Conservation (phyloP, 2,329 filamentous ascomycete genomes). For the Diplodia sapinea region DNA sequence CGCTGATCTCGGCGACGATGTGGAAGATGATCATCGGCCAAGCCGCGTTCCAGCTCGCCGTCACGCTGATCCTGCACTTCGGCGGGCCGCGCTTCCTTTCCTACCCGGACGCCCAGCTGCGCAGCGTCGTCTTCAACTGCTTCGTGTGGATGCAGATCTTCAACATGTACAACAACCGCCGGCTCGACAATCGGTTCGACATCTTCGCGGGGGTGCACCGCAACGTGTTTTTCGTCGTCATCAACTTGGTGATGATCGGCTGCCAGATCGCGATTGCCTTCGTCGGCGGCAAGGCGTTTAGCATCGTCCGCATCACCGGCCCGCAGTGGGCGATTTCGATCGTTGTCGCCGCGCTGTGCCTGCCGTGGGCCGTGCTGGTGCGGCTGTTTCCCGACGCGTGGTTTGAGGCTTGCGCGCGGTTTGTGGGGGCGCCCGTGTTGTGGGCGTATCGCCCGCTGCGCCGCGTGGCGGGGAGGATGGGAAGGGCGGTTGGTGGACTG, state of each 20-base stretch:
- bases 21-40: conserved; percentile 77
- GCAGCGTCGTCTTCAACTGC: conserved; percentile 92
- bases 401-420: not conserved
- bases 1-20: conserved; percentile 83
- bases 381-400: conserved; percentile 78
- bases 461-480: conserved; percentile 28
- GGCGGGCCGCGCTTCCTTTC: conserved; percentile 66
- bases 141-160: conserved; percentile 99
- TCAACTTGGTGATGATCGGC: conserved; percentile 76
- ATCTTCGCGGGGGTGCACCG: conserved; percentile 85
- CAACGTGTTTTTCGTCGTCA: conserved; percentile 91
- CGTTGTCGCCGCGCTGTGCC: conserved; percentile 78
- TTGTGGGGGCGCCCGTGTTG: conserved; percentile 40
- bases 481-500: conserved; percentile 33
- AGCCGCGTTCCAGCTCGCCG: conserved; percentile 77
- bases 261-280: conserved; percentile 90
- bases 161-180: conserved; percentile 96
- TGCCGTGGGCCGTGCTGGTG: conserved; percentile 81
- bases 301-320: conserved; percentile 70
- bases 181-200: conserved; percentile 92
- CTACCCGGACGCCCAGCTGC: conserved; percentile 61
- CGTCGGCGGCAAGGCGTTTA: conserved; percentile 81
- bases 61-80: conserved; percentile 73
- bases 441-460: conserved; percentile 37
- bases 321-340: conserved; percentile 87